Evolutionary conservation across 2,329 filamentous ascomycete genomes (phyloP).

Genomic region (Fusarium graminum): DNA sequence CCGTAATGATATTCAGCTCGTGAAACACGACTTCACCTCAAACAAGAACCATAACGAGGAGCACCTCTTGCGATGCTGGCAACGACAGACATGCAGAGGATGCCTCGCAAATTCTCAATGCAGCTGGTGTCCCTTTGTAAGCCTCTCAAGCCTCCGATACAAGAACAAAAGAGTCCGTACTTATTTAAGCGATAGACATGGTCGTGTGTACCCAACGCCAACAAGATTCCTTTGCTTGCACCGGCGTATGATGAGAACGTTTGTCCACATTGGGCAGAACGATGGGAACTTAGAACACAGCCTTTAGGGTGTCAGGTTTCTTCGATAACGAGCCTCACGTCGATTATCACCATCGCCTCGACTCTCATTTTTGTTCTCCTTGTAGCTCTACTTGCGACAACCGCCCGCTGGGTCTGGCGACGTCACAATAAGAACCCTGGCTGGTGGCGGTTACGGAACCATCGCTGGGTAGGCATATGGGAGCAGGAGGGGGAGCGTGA

Average conservation of each 20-base stretch:
- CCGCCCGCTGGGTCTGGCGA: constrained; percentile 40
- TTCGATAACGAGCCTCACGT: constrained; percentile 52
- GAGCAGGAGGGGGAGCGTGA: constrained; percentile 49
- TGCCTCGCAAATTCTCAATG: constrained; percentile 61
- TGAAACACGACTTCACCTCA: constrained; percentile 52
- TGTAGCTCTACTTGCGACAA: constrained; percentile 41
- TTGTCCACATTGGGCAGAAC: constrained; percentile 64
- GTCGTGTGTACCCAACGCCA: constrained; percentile 66
- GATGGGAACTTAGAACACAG: constrained; percentile 55
- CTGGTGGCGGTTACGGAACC: constrained; percentile 34
- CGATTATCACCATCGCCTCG: constrained; percentile 47
- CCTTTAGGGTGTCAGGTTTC: constrained; percentile 56
- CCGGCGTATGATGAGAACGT: constrained; percentile 64
- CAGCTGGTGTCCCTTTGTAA: constrained; percentile 67
- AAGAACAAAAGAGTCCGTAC: neutral
- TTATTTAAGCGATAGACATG: constrained; percentile 57
- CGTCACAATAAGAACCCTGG: constrained; percentile 40
- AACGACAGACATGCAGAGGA: constrained; percentile 60
- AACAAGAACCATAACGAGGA: constrained; percentile 49
- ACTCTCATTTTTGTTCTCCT: constrained; percentile 49
- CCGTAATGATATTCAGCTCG: constrained; percentile 21
- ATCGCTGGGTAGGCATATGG: constrained; percentile 32
- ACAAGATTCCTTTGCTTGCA: constrained; percentile 61
- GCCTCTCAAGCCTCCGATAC: constrained; percentile 25
- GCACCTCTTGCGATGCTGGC: constrained; percentile 65